Evolutionary conservation across 371 early-diverging fungal species (phyloP).

Genomic region (Syncephalastrum racemosum): DNA sequence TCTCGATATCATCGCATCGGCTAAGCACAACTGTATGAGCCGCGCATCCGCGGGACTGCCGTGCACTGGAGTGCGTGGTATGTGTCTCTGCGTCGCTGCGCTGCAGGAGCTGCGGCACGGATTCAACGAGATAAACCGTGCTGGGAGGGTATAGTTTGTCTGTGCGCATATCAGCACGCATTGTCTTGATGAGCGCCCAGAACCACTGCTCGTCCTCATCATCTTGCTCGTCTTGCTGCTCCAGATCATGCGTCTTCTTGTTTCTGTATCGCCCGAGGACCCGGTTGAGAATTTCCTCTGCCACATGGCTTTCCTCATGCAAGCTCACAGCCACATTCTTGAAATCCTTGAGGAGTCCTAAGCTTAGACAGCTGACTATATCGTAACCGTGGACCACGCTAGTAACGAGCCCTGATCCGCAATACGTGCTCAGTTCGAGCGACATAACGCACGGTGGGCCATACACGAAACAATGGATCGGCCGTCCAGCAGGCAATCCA

Average conservation of each 20-base stretch:
- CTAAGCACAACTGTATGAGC: slow-evolving; percentile 53
- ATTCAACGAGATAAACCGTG: slow-evolving; percentile 65
- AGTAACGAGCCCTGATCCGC: slow-evolving; percentile 67
- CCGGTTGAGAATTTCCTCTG: slow-evolving; percentile 69
- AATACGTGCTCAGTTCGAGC: slow-evolving; percentile 64
- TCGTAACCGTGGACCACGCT: slow-evolving; percentile 77
- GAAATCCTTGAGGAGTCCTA: slow-evolving; percentile 74
- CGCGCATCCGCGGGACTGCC: slow-evolving; percentile 14
- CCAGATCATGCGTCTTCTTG: slow-evolving; percentile 3
- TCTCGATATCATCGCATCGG: slow-evolving; percentile 67
- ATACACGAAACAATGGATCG: slow-evolving; percentile 77
- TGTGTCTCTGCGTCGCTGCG: slow-evolving; percentile 15
- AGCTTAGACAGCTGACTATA: slow-evolving; percentile 69
- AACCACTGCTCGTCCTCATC: slow-evolving; percentile 72
- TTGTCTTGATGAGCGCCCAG: slow-evolving; percentile 77
- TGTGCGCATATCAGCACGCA: slow-evolving; percentile 77
- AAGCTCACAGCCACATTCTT: slow-evolving; percentile 72
- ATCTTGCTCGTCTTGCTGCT: slow-evolving; percentile 3
- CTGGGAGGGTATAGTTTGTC: slow-evolving; percentile 83
- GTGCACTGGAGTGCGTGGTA: slow-evolving; percentile 3
- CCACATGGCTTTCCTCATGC: slow-evolving; percentile 62
- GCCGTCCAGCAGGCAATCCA: slow-evolving; percentile 67
- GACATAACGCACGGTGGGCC: slow-evolving; percentile 77
- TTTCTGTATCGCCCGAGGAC: slow-evolving; percentile 48
- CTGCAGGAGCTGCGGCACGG: slow-evolving; percentile 35